These are phyloP conservation scores for Pontederia paniculata DNA, from an alignment of 176 grass and related monocot species.

Conservation along the genomic window DNA sequence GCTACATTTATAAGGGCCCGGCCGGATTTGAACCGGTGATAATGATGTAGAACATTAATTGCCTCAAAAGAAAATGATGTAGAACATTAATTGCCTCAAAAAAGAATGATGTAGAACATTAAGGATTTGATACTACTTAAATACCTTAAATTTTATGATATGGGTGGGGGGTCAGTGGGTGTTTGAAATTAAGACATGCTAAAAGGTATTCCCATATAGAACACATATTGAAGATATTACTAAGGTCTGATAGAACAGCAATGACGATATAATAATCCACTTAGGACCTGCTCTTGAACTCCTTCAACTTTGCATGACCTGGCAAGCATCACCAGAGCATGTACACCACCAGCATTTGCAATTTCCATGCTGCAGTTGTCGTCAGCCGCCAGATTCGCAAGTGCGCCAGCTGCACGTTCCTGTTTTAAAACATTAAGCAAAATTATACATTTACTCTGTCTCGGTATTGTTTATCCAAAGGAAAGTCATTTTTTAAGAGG, in stretches of 20 bases:
- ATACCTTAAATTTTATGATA: too few relatives aligned
- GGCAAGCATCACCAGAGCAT: constrained; percentile 93
- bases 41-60: too few relatives aligned
- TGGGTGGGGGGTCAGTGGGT: too few relatives aligned
- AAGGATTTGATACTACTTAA: too few relatives aligned
- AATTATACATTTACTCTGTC: not conserved
- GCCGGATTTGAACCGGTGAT: too few relatives aligned
- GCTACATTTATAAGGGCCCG: too few relatives aligned
- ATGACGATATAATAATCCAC: not conserved
- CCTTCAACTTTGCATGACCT: constrained; percentile 88
- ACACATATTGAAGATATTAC: too few relatives aligned
- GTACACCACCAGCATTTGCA: constrained; percentile 84
- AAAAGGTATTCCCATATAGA: too few relatives aligned
- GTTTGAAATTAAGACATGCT: too few relatives aligned
- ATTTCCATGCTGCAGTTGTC: constrained; percentile 98
- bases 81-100: too few relatives aligned
- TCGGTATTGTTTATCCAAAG: not conserved
- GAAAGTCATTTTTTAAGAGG: not conserved
- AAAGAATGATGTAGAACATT: too few relatives aligned
- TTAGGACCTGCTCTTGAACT: constrained; percentile 79
- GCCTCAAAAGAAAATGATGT: too few relatives aligned
- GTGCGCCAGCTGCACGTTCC: constrained; percentile 95
- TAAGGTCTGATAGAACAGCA: not conserved
- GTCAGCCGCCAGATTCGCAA: constrained; percentile 97
- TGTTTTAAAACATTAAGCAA: constrained; percentile 12